Base-by-base conservation (phyloP, 257 asterid species). In the Solanum lycopersicoides region DNA sequence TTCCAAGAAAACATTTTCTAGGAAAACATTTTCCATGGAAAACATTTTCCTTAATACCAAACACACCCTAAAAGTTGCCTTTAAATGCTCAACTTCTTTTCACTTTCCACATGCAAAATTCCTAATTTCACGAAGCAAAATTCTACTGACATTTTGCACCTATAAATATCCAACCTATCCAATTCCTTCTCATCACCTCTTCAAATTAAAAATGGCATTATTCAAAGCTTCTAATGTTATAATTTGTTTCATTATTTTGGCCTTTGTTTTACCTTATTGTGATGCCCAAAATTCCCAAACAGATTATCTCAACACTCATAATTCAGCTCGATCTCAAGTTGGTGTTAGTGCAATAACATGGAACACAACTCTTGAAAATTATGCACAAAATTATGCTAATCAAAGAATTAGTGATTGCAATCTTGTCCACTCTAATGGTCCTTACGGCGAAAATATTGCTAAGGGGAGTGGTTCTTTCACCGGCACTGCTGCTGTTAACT, bases 401-500 rank as follows among this genome's bases (percentile, higher is more conserved):
- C 34, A 47, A 72, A 88, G 92, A 42, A 68, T 86, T 8, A 82
- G 21, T 0, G 89, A 90, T 59, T 90, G 92, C 47, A 23, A 45
- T 3, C 74, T 90, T 2, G 74, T 73, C 59, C 92, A 90, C 69
- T 90, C 92, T 39, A 12, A 18, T 3, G 92, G 90, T 9, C 90
- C 90, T 2, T 90, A 89, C 11, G 91, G 92, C 1, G 92, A 90
- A 85, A 90, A 90, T 80, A 76, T 87, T 6, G 91, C 89, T 0
- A 53, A 86, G 35, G 88, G 93, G 0, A 37, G 75, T 4, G 88
- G 88, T 8, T 60, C 18, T 0, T 65, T 91, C 60, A 21, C 63
- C 9, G 91, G 65, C 44, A 18, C 35, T 39, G 88, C 75, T 28
- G 89, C 91, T 12, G 89, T 85, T 12, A 71, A 72, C 63, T 12